Conservation (phyloP, 306 rosid genomes). For the Vigna radiata region DNA sequence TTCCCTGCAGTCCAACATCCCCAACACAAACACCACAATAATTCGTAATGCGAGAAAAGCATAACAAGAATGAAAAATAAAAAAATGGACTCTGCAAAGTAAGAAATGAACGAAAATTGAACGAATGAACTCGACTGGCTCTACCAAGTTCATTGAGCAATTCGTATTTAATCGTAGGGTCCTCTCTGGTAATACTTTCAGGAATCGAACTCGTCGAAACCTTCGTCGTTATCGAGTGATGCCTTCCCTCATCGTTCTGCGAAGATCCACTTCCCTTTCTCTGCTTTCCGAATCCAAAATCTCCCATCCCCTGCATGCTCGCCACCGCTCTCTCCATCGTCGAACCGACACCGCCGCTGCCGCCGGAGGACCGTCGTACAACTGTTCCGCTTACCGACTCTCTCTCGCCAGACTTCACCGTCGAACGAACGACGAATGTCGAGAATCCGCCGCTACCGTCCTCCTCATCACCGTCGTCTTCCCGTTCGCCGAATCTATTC, state of each 20-base stretch:
- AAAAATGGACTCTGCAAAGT: conserved; percentile 4
- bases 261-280: conserved; percentile 68
- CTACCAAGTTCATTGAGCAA: conserved; percentile 95
- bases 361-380: conserved; percentile 58
- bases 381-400: conserved; percentile 74
- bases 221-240: conserved; percentile 57
- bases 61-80: conserved; percentile 8
- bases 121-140: conserved; percentile 34
- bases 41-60: background rate
- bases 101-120: conserved; percentile 14
- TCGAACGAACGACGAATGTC: conserved; percentile 75
- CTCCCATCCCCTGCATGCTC: conserved; percentile 88
- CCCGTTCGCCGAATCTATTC: conserved; percentile 42
- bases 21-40: background rate
- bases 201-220: conserved; percentile 92
- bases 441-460: conserved; percentile 62
- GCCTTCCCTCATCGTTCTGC: conserved; percentile 68
- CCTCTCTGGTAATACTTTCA: conserved; percentile 89
- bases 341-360: conserved; percentile 46
- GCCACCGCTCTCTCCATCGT: conserved; percentile 92
- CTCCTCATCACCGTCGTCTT: conserved; percentile 47
- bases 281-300: conserved; percentile 79
- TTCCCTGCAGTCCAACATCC: conserved; percentile 67
- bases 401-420: conserved; percentile 59
- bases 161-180: conserved; percentile 88